These are phyloP conservation scores for Singerocomus inundabilis DNA, from an alignment of 1,284 basidiomycete genomes.

Conservation along the genomic window DNA sequence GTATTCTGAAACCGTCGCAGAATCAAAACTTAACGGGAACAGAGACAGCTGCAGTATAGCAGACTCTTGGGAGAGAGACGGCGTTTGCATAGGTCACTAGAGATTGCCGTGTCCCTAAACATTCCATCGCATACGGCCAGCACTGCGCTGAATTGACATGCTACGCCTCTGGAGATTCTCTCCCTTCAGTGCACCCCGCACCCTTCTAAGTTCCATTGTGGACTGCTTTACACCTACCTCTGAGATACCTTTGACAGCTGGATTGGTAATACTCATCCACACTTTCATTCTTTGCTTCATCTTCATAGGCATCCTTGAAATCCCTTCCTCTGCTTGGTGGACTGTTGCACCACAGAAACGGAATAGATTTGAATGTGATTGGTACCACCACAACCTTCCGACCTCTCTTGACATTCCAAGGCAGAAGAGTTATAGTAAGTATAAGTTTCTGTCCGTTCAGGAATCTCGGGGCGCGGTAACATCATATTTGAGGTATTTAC, in stretches of 20 bases:
- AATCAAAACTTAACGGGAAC: background rate
- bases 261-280: slow-evolving; percentile 21
- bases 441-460: background rate
- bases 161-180: slow-evolving; percentile 1
- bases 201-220: slow-evolving; percentile 34
- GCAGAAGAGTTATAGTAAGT: slow-evolving; percentile 23
- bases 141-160: background rate
- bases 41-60: no score
- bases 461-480: background rate
- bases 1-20: background rate
- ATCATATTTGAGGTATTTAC: slow-evolving; percentile 19
- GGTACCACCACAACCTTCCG: slow-evolving; percentile 1
- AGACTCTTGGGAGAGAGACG: no score
- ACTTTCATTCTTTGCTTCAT: slow-evolving; percentile 20
- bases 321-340: background rate
- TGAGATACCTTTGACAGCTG: slow-evolving; percentile 35
- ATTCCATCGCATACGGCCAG: slow-evolving; percentile 6
- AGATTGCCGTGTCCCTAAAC: background rate
- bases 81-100: slow-evolving; percentile 8
- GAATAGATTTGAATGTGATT: slow-evolving; percentile 6
- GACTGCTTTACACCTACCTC: slow-evolving; percentile 45
- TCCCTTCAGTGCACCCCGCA: slow-evolving; percentile 18
- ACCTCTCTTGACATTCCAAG: slow-evolving; percentile 14
- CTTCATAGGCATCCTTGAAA: background rate
- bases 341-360: background rate